These are phyloP conservation scores for Eustoma russellianum DNA, from an alignment of 257 asterid genomes.

Conservation along the genomic window DNA sequence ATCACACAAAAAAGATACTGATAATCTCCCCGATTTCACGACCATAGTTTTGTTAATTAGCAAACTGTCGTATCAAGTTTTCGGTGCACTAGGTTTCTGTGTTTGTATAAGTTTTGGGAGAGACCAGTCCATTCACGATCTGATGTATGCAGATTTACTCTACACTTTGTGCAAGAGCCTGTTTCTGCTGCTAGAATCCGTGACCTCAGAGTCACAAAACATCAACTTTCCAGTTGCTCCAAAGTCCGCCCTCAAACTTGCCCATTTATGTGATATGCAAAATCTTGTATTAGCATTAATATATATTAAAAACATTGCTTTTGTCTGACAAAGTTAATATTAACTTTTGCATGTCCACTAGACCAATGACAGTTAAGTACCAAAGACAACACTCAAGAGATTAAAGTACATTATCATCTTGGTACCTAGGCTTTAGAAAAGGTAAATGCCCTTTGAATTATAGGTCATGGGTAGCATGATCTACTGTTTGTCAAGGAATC, in stretches of 20 bases:
- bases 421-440: constrained; percentile 13
- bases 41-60: neutral
- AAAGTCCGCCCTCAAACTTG: too few relatives aligned
- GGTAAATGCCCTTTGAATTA: constrained; percentile 9
- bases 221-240: too few relatives aligned
- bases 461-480: constrained; percentile 2
- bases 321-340: constrained; percentile 4
- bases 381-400: constrained; percentile 6
- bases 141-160: too few relatives aligned
- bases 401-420: constrained; percentile 39
- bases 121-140: too few relatives aligned
- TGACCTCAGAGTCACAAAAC: too few relatives aligned
- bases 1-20: too few relatives aligned
- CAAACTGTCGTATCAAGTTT: too few relatives aligned
- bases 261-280: constrained; percentile 34
- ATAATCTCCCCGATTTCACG: neutral
- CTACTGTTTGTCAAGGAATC: constrained; percentile 9
- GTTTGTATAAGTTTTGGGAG: too few relatives aligned
- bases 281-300: constrained; percentile 24
- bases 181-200: too few relatives aligned
- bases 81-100: too few relatives aligned
- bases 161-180: too few relatives aligned
- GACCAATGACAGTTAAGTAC: constrained; percentile 2
- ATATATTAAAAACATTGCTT: constrained; percentile 16
- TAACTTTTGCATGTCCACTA: neutral